Evolutionary conservation across 2,329 filamentous ascomycete genomes (phyloP).

Genomic region (Epichloe typhina): DNA sequence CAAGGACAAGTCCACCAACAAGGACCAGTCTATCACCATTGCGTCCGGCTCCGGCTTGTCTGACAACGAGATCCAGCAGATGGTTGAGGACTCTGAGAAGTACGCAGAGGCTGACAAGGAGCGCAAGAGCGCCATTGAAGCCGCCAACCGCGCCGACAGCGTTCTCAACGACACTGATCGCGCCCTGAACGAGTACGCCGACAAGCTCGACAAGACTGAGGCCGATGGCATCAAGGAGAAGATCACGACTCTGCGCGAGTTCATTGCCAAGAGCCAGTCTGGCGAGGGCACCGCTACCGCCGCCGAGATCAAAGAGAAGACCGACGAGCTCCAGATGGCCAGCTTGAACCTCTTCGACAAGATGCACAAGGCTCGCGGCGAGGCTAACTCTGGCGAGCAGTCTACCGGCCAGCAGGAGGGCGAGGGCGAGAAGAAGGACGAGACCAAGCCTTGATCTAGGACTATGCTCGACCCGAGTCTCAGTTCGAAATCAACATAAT

Average conservation of each 20-base stretch:
- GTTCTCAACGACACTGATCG: slow-evolving; percentile 97
- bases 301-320: slow-evolving; percentile 96
- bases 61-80: slow-evolving; percentile 85
- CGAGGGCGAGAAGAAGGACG: slow-evolving; percentile 66
- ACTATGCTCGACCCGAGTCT: slow-evolving; percentile 2
- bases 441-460: slow-evolving; percentile 50
- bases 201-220: slow-evolving; percentile 94
- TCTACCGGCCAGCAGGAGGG: slow-evolving; percentile 34
- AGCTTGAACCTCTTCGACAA: slow-evolving; percentile 97
- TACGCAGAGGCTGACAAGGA: slow-evolving; percentile 92
- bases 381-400: slow-evolving; percentile 44
- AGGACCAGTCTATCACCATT: slow-evolving; percentile 99
- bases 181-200: slow-evolving; percentile 90
- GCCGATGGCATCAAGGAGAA: slow-evolving; percentile 88
- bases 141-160: slow-evolving; percentile 93
- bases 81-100: slow-evolving; percentile 97
- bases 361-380: slow-evolving; percentile 92
- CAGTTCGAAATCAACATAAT: not conserved
- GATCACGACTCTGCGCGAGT: slow-evolving; percentile 73
- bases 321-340: slow-evolving; percentile 90
- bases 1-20: slow-evolving; percentile 98
- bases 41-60: slow-evolving; percentile 94
- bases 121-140: slow-evolving; percentile 88
- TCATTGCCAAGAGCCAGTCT: slow-evolving; percentile 86
- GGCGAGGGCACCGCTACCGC: slow-evolving; percentile 78